phyloP scores from a whole-genome alignment of 1,139 yeast genomes.

The Diutina mesorugosa region DNA sequence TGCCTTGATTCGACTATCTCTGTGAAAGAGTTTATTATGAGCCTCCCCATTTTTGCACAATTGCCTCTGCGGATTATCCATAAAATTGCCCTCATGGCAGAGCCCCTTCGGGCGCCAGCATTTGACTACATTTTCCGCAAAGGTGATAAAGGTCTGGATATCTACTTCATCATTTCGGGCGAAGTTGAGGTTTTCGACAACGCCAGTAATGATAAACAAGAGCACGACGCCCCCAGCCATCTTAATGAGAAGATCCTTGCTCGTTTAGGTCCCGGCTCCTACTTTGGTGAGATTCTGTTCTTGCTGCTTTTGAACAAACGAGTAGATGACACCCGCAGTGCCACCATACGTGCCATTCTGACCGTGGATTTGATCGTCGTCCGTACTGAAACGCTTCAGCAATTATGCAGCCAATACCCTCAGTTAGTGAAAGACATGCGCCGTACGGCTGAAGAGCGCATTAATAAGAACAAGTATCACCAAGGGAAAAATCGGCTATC shows the following conservation, averaged over 20 bases:
- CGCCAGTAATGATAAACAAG: not conserved
- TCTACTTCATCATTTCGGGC: constrained; percentile 55
- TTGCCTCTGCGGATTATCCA: constrained; percentile 48
- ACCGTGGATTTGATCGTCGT: constrained; percentile 49
- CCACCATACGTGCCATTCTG: constrained; percentile 49
- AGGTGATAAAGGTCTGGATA: constrained; percentile 48
- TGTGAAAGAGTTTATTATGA: constrained; percentile 36
- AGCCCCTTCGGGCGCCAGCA: constrained; percentile 38
- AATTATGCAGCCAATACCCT: constrained; percentile 45
- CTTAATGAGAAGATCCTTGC: constrained; percentile 32
- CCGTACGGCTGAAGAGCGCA: constrained; percentile 44
- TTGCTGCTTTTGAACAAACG: constrained; percentile 32
- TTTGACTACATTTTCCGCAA: constrained; percentile 49
- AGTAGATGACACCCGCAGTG: constrained; percentile 29
- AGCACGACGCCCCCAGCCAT: constrained; percentile 4
- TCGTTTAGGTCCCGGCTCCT: constrained; percentile 46
- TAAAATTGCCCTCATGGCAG: constrained; percentile 49
- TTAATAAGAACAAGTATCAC: constrained; percentile 4
- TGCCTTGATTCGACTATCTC: not conserved
- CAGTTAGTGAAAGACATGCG: constrained; percentile 45
- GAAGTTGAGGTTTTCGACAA: constrained; percentile 56
- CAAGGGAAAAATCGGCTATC: not conserved
- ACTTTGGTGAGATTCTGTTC: constrained; percentile 71
- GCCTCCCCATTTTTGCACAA: constrained; percentile 43
- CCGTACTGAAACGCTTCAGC: constrained; percentile 37